Percentiles rank a stretch among this genome's conserved stretches.
These are phyloP conservation scores for Sporothrix schenckii DNA, from an alignment of 2,329 filamentous ascomycete genomes.

Conservation along the genomic window DNA sequence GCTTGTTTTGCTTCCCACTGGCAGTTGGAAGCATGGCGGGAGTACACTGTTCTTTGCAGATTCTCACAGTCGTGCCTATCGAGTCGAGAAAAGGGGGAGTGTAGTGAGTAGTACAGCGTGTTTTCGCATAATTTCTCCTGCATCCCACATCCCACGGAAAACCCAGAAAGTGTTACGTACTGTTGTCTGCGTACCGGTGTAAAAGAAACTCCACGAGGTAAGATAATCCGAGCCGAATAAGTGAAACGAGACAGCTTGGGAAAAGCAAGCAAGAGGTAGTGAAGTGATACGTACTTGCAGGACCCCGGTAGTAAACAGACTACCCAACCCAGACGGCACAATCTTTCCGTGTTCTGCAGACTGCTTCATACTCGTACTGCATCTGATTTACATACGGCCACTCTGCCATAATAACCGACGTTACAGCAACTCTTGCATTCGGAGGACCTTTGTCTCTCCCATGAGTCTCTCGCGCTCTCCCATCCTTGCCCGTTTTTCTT, in stretches of 20 bases:
- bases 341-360: background rate
- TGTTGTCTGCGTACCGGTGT: background rate
- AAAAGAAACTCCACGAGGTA: background rate
- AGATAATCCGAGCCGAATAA: background rate
- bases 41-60: background rate
- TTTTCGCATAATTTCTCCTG: background rate
- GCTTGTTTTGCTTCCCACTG: constrained; percentile 25
- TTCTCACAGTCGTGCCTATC: background rate
- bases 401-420: too few relatives aligned
- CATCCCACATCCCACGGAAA: background rate
- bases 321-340: background rate
- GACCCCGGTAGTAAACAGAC: background rate
- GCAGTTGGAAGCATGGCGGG: background rate
- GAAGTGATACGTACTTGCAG: too few relatives aligned
- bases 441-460: too few relatives aligned
- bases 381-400: background rate
- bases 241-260: background rate
- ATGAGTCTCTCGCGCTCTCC: too few relatives aligned
- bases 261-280: background rate
- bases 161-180: background rate
- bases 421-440: too few relatives aligned
- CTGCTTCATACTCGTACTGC: background rate
- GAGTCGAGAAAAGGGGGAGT: background rate
- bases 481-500: too few relatives aligned
- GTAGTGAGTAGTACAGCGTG: background rate